Base-by-base conservation (phyloP, 176 grass and related monocot species). In the Oryza coarctata region DNA sequence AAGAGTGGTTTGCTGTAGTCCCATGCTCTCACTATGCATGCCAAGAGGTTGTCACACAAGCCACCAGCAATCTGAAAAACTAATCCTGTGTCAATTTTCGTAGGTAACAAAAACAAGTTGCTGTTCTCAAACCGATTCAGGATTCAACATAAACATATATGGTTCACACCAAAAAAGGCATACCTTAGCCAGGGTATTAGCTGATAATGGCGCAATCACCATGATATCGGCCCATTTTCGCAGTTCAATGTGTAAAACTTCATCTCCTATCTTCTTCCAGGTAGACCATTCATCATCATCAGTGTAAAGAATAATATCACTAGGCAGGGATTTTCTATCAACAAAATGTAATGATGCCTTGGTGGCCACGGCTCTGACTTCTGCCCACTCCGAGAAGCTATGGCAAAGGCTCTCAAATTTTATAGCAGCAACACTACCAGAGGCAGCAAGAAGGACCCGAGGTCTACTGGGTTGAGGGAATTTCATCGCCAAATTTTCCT, bases 101-200 rank as follows among this genome's bases (percentile, higher is more conserved):
- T 33, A 76, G 9, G 10, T 1, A 8, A 28, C 14, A 0, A 57
- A 76, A 64, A 23, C 6, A 33, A n/a, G 38, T 65, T 41, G n/a
- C 15, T 63, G 32, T 38, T 26, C 15, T 81, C 14, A 70, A 63
- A 34, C 27, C 5, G 4, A 33, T 63, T 44, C 36, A 71, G 80
- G 4, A 70, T 33, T 32, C 35, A 3, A 33, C 35, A 45, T 73
- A 3, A 61, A 71, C 32, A 44, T 9, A 43, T 30, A 71, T 9
- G 17, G 36, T 82, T 57, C 6, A 57, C 34, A 71, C 22, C 18
- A 27, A 55, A 41, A 63, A 78, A 33, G 1, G 33, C 18, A 25
- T 55, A 99, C 93, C 96, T 99, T 99, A 35, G 91, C 96, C 47
- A 99, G 80, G 17, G 96, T 94, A 69, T 95, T 99, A 82, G 96